Evolutionary conservation across 2,329 filamentous ascomycete species (phyloP), one percentile per base, ranked within the genome.

Genomic region (Dactylellina leptospora): DNA sequence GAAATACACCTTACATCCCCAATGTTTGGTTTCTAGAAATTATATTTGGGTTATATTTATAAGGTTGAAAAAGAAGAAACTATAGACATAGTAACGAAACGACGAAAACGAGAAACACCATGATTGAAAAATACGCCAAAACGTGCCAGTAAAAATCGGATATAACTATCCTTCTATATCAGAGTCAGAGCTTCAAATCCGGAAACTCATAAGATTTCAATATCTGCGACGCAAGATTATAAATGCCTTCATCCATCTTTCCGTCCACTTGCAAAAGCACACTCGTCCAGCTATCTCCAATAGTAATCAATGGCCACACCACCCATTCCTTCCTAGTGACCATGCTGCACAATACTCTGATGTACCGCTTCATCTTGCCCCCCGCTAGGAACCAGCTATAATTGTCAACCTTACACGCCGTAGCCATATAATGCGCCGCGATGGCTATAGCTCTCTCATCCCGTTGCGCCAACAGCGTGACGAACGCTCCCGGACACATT

Each of bases 271-370:
- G 68, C 18, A 72, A 20, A 4, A 72, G 59, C 38, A 60, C 68
- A 47, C 68, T 72, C 30, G 68, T 72, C 68, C 68, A 72, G 30
- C 59, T 72, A 44, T 72, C 68, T 16, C 68, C 68, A n/a, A 72
- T 72, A 11, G 68, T 72, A 55, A 72, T 72, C 59, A 72, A 47
- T 40, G 68, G 68, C 68, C 68, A 72, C 4, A 72, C 68, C 1
- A 72, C 68, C 68, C 68, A 72, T 22, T 72, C 68, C 38, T 72
- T 72, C 38, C 59, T 20, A 44, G 28, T 53, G 4, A 72, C 68
- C 68, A 72, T 72, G 11, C 68, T 53, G 28, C 68, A 72, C 20
- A 72, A n/a, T 38, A 72, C 68, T 6, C 68, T 45, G 8, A 72
- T 62, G 20, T 72, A 72, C 30, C 68, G 45, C 53, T 72, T 72